Base-by-base conservation (phyloP, 2,329 filamentous ascomycete species). In the Fusarium protoensiforme region DNA sequence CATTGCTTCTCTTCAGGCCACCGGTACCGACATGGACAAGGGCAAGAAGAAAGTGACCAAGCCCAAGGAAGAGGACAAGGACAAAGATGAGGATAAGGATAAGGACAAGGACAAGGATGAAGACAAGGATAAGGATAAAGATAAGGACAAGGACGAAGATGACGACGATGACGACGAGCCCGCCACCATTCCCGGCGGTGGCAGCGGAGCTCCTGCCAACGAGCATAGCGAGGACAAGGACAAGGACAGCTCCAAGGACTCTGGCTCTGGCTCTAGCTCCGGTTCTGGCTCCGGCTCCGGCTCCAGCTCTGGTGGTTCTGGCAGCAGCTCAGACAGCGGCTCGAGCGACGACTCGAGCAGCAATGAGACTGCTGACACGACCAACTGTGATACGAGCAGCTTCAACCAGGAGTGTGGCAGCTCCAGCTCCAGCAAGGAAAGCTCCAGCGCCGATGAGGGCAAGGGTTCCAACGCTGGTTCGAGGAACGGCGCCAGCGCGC, bases 1-100 rank as follows among this genome's bases (percentile, higher is more conserved):
- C 14, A 88, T 99, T 33, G 92, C 91, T 73, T 96, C 93, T 27
- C 90, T 98, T 71, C 85, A 91, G 61, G 95, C 91, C n/a, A 94
- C 93, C 2, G 96, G 96, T 61, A 87, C 92, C 46, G 88, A 98
- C 80, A 94, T 92, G 89, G 81, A 88, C 65, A 82, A 83, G 24
- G 85, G 84, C 67, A 81, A 81, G 76, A 75, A 78, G 72, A 72
- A 68, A 46, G 67, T 70, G 13, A 63, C 63, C 64, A 80, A 80
- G 73, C 73, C 75, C 64, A 72, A 70, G 24, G 61, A 66, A 7
- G 57, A 74, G 14, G 68, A 74, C 4, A 64, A 68, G 8, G 64
- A 65, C 58, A 71, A 69, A 9, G 43, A 67, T 11, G 67, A 73
- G 20, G 62, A 73, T 11, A 64, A 74, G 38, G 43, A 71, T 7